A percentile compares a stretch with the other conserved stretches of the same genome.
phyloP scores from a whole-genome alignment of 2,329 filamentous ascomycete genomes.

The Neofusicoccum ribis region DNA sequence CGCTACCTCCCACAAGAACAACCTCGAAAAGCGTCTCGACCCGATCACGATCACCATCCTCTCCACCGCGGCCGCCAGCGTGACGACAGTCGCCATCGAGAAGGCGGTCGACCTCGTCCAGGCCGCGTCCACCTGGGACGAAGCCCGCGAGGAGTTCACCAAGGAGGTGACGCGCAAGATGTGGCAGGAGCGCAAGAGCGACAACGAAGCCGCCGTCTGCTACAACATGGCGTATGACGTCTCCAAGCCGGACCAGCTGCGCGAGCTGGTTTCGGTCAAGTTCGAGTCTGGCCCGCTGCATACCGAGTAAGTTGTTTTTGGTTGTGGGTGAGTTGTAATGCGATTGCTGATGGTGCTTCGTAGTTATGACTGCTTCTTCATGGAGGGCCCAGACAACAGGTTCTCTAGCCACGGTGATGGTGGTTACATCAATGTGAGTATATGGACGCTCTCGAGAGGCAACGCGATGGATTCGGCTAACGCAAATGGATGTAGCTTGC shows the following conservation, averaged over 20 bases:
- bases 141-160: background rate
- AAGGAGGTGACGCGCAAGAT: background rate
- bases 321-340: background rate
- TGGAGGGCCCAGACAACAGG: background rate
- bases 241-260: background rate
- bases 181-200: background rate
- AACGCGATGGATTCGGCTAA: too few species aligned
- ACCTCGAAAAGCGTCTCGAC: background rate
- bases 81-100: background rate
- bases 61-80: background rate
- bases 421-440: background rate
- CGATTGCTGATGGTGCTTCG: background rate
- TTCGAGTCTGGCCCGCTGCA: background rate
- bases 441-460: too few species aligned
- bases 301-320: background rate
- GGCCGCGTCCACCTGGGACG: background rate
- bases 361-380: conserved; percentile 5
- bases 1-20: background rate
- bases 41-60: background rate
- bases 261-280: background rate
- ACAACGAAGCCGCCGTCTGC: background rate
- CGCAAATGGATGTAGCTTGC: too few species aligned
- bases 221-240: conserved; percentile 1
- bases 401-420: background rate
- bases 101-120: background rate